phyloP scores from a whole-genome alignment of 1,139 yeast species.

The Suhomyces panamericanus region DNA sequence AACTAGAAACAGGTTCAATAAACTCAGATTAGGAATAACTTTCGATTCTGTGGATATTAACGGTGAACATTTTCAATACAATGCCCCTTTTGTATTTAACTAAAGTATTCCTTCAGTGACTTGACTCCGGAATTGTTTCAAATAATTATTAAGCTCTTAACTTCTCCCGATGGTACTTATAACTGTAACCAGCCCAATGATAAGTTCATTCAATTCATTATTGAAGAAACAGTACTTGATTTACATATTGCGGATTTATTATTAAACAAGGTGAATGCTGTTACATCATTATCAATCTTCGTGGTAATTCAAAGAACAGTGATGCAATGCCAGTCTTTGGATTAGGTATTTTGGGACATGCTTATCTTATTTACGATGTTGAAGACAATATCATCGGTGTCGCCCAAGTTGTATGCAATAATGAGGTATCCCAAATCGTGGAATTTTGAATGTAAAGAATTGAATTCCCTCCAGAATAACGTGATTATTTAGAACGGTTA shows the following conservation, averaged over 20 bases:
- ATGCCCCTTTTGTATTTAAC: conserved; percentile 1
- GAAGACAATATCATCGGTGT: conserved; percentile 20
- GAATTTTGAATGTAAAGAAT: too few relatives aligned
- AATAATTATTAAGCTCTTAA: background rate
- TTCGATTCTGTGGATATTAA: background rate
- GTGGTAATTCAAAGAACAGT: background rate
- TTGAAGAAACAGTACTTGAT: conserved; percentile 5
- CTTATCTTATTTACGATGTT: conserved; percentile 25
- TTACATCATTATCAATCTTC: too few relatives aligned
- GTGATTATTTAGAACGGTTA: too few relatives aligned
- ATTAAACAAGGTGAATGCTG: too few relatives aligned
- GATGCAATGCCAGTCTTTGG: conserved; percentile 16
- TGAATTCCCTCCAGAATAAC: too few relatives aligned
- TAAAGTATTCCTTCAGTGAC: conserved; percentile 2
- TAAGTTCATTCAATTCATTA: background rate
- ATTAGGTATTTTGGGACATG: conserved; percentile 22
- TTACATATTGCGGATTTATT: conserved; percentile 4
- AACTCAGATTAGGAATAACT: background rate
- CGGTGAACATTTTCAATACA: background rate
- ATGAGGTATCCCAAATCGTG: too few relatives aligned
- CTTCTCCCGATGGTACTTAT: background rate
- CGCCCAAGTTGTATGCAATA: conserved; percentile 18
- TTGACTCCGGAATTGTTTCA: background rate
- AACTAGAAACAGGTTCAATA: background rate
- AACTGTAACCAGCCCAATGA: conserved; percentile 3